phyloP scores from a whole-genome alignment of 2,329 filamentous ascomycete genomes.

The Diaporthe eres region DNA sequence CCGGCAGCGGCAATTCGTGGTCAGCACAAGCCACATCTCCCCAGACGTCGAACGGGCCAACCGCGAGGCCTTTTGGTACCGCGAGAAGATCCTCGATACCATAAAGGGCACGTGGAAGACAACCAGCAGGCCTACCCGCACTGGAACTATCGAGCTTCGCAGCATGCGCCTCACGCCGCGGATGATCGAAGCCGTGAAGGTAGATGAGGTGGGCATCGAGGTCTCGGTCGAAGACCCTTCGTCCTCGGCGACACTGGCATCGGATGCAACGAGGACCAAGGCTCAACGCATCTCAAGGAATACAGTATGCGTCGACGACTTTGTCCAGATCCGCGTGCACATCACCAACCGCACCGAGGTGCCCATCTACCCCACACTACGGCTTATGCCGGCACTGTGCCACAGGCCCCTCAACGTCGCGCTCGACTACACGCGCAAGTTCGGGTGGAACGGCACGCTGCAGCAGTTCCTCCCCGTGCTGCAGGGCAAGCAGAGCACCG shows the following conservation, averaged over 20 bases:
- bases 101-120: constrained; percentile 81
- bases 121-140: constrained; percentile 62
- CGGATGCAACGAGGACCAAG: constrained; percentile 42
- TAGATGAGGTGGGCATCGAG: constrained; percentile 82
- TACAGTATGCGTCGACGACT: constrained; percentile 67
- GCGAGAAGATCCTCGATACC: constrained; percentile 81
- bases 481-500: constrained; percentile 68
- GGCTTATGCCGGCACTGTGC: constrained; percentile 82
- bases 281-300: constrained; percentile 42
- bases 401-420: constrained; percentile 80
- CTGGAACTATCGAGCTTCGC: constrained; percentile 82
- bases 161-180: constrained; percentile 79
- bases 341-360: constrained; percentile 80
- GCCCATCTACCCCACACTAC: constrained; percentile 79
- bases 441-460: constrained; percentile 87
- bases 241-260: constrained; percentile 13
- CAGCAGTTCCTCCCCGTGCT: constrained; percentile 80
- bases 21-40: constrained; percentile 83
- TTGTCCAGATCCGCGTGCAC: constrained; percentile 78
- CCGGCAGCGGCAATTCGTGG: constrained; percentile 92
- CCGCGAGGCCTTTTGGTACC: constrained; percentile 92
- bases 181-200: constrained; percentile 86
- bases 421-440: constrained; percentile 84
- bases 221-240: constrained; percentile 64
- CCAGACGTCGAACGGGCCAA: constrained; percentile 83